Evolutionary conservation across 495 filamentous ascomycete genomes (phyloP).

Genomic region (Aspergillus incahuasiensis): DNA sequence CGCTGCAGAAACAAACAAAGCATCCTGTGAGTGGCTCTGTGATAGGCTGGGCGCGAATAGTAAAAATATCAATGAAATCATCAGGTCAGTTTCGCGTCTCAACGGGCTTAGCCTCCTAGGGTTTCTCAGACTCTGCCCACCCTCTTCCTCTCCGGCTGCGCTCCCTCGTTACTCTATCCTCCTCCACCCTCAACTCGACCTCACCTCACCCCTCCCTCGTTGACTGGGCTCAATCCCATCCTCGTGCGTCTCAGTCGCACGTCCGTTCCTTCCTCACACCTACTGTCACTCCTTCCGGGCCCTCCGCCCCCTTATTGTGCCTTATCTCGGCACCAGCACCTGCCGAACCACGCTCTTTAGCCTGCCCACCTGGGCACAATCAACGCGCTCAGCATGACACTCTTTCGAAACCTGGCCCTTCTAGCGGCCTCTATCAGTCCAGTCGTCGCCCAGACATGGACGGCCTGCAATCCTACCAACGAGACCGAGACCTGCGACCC

Average conservation of each 20-base stretch:
- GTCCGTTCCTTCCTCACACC: constrained; percentile 29
- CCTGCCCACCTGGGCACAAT: not conserved
- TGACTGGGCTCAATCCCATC: constrained; percentile 14
- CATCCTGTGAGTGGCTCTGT: not conserved
- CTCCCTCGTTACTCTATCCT: not conserved
- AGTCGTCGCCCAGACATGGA: constrained; percentile 42
- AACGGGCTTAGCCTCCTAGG: not conserved
- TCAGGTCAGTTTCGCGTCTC: not conserved
- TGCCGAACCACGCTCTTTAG: constrained; percentile 4
- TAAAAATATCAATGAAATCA: not conserved
- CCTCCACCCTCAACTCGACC: constrained; percentile 2
- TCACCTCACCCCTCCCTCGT: constrained; percentile 3
- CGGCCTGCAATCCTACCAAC: constrained; percentile 63
- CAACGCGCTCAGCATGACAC: constrained; percentile 22
- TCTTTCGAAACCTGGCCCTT: constrained; percentile 23
- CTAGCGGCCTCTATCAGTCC: constrained; percentile 24
- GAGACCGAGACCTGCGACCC: constrained; percentile 55
- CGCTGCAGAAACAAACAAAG: constrained; percentile 8
- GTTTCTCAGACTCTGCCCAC: not conserved
- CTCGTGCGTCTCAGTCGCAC: constrained; percentile 32
- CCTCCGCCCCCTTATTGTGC: constrained; percentile 11
- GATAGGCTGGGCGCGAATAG: not conserved
- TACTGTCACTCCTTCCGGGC: constrained; percentile 13
- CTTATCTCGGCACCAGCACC: constrained; percentile 13
- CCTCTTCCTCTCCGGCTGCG: not conserved